A percentile compares a stretch with the other conserved stretches of the same genome.
Conservation (phyloP, 768 basidiomycete genomes). For the Auricularia sp. region DNA sequence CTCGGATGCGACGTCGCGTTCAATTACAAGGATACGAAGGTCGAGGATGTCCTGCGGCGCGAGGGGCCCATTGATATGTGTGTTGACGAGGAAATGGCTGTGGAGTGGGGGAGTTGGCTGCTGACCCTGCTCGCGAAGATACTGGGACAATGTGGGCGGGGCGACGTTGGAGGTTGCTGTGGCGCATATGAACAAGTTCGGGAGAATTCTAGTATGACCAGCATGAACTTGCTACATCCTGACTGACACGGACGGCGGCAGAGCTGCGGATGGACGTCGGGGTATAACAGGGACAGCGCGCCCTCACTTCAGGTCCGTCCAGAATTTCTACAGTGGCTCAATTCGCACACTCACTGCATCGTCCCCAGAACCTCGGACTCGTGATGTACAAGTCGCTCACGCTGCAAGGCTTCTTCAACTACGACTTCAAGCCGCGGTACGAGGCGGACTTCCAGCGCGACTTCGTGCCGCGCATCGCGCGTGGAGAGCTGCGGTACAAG, state of each 20-base stretch:
- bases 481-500: not conserved
- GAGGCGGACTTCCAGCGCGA: not conserved
- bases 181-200: slow-evolving; percentile 1
- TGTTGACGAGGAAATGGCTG: slow-evolving; percentile 2
- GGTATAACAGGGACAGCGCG: no score
- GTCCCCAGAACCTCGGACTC: not conserved
- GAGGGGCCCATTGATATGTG: slow-evolving; percentile 51
- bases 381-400: not conserved
- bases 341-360: no score
- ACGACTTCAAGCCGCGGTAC: not conserved
- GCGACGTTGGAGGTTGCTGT: slow-evolving; percentile 20
- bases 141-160: slow-evolving; percentile 25
- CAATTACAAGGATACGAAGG: slow-evolving; percentile 59
- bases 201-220: not conserved
- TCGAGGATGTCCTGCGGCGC: slow-evolving; percentile 38
- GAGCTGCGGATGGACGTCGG: no score
- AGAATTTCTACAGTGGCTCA: no score
- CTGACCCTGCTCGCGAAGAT: slow-evolving; percentile 9
- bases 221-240: no score
- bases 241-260: no score
- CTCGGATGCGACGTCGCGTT: slow-evolving; percentile 60
- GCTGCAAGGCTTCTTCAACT: not conserved
- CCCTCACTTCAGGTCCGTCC: no score
- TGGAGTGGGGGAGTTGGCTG: not conserved
- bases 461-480: not conserved